Base-by-base conservation (phyloP, 257 asterid species). In the Paulownia fortunei region DNA sequence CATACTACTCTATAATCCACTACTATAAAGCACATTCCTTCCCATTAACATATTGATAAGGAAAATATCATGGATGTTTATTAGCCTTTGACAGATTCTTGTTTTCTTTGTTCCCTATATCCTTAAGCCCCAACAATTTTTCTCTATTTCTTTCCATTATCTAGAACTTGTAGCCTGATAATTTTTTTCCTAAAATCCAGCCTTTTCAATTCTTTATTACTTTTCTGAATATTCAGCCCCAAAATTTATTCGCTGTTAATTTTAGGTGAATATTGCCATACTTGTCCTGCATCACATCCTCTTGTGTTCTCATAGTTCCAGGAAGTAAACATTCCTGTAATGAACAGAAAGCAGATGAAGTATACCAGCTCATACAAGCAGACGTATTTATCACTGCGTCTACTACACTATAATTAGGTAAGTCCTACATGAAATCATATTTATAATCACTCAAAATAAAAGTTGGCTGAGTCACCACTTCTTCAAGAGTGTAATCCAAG, bases 351-450 rank as follows among this genome's bases (percentile, higher is more conserved):
- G 6, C 63, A 23, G 63, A 56, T 8, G 32, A 18, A 37, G 30
- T 16, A 63, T 13, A 63, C 49, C 23, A 63, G 42, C 47, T 36
- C 63, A 71, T 32, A 46, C 64, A n/a, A 71, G 64, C 46, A 16
- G 76, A 34, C 18, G 23, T 30, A 54, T 34, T 71, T 42, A 21
- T 2, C 52, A 42, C 41, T 23, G 30, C 47, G 7, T 21, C 67
- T 54, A 19, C 64, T 15, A 16, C 21, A 69, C 16, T 23, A 19
- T 6, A 34, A 16, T 55, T 37, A 36, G 51, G 76, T 71, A 32
- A 34, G 30, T 37, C 19, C 23, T 2, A 16, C 32, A 3, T 52
- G 54, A 34, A 8, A 54, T 36, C 10, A 12, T 55, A 39, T 23
- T 4, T 51, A 8, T 16, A 8, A 55, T 23, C 21, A 58, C 56